Evolutionary conservation across 805 yeast genomes (phyloP).

Genomic region (Yarrowia bubula): DNA sequence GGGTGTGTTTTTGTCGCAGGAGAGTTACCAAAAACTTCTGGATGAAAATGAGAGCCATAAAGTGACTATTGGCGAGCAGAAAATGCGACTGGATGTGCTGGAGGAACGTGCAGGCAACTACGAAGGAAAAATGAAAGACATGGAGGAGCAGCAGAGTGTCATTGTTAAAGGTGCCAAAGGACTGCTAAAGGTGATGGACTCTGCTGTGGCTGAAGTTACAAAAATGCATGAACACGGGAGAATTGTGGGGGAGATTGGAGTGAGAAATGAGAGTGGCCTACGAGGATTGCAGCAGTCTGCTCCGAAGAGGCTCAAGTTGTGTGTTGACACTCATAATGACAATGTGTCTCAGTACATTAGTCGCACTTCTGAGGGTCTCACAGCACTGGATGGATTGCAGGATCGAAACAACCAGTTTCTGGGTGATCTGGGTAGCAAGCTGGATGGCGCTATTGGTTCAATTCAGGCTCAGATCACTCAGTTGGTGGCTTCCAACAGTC

Average conservation of each 20-base stretch:
- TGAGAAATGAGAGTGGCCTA: neutral
- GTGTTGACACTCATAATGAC: neutral
- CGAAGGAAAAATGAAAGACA: constrained; percentile 4
- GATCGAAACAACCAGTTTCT: neutral
- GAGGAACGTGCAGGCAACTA: constrained; percentile 42
- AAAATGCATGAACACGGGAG: constrained; percentile 4
- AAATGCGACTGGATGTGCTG: constrained; percentile 46
- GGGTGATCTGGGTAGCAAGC: neutral
- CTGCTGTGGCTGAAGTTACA: constrained; percentile 1
- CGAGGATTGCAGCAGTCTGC: neutral
- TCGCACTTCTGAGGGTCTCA: neutral
- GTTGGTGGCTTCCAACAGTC: neutral
- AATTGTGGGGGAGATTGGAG: neutral
- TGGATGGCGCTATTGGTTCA: neutral
- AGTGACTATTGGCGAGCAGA: constrained; percentile 50
- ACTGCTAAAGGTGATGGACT: neutral
- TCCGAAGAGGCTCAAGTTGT: constrained; percentile 13
- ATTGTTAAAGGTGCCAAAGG: neutral
- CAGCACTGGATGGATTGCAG: neutral
- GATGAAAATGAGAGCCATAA: constrained; percentile 51
- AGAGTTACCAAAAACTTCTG: constrained; percentile 45
- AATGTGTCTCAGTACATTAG: neutral
- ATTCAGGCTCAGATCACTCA: neutral
- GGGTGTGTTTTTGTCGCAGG: constrained; percentile 60
- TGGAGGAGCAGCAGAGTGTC: constrained; percentile 10